phyloP scores from a whole-genome alignment of 2,329 filamentous ascomycete species.

The Ophiocordyceps sinensis region DNA sequence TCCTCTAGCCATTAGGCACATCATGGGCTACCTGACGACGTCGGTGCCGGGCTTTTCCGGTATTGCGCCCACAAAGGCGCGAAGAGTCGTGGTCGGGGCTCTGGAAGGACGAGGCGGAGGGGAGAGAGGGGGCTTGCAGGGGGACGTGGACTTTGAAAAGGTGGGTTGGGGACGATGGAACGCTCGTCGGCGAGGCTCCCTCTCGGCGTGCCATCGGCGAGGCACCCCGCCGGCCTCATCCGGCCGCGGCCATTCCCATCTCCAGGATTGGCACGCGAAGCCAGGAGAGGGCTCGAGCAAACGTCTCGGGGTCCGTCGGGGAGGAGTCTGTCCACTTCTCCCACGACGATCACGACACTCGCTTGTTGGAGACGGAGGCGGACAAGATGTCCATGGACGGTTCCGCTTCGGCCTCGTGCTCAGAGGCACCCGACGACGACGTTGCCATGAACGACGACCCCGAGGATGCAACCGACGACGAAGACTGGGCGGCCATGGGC shows the following conservation, averaged over 20 bases:
- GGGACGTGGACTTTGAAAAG: conserved; percentile 79
- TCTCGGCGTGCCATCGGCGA: conserved; percentile 29
- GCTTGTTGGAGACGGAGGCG: conserved; percentile 69
- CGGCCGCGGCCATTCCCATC: conserved; percentile 43
- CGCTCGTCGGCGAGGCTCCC: no score
- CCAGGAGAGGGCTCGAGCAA: conserved; percentile 32
- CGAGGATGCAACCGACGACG: conserved; percentile 81
- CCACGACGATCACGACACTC: conserved; percentile 50
- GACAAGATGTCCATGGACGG: conserved; percentile 87
- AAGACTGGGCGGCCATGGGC: conserved; percentile 87
- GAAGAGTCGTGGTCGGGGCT: conserved; percentile 81
- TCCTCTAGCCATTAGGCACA: conserved; percentile 82
- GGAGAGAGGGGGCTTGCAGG: conserved; percentile 45
- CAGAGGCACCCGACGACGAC: conserved; percentile 56
- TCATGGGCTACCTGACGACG: conserved; percentile 88
- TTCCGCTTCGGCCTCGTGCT: conserved; percentile 58
- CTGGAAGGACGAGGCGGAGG: conserved; percentile 60
- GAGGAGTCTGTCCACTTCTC: conserved; percentile 64
- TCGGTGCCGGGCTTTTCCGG: conserved; percentile 84
- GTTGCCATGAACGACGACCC: conserved; percentile 59
- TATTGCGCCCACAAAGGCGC: conserved; percentile 78
- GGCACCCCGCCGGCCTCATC: conserved; percentile 26
- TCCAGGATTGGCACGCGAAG: conserved; percentile 27
- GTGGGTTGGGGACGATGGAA: conserved; percentile 97
- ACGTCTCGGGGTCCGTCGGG: conserved; percentile 43